Conservation (phyloP, 176 grass and related monocot species). For the Lolium rigidum region DNA sequence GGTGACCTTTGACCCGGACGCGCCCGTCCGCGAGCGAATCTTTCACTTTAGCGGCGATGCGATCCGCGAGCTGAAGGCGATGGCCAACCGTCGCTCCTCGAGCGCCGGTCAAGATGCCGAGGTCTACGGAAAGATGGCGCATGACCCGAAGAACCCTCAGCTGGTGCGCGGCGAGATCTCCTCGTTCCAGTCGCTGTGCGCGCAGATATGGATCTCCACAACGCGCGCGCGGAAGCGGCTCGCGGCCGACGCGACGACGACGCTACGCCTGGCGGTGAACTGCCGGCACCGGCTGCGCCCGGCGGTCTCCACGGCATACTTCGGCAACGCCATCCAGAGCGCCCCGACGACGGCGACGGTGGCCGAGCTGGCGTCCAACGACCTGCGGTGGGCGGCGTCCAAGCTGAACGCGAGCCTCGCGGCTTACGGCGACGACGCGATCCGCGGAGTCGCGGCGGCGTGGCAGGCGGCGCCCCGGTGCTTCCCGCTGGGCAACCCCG, state of each 20-base stretch:
- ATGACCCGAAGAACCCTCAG: conserved; percentile 59
- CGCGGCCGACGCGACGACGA: conserved; percentile 54
- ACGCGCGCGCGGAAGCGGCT: conserved; percentile 74
- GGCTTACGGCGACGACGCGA: conserved; percentile 59
- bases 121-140: conserved; percentile 74
- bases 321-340: conserved; percentile 99
- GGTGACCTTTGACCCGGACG: conserved; percentile 78
- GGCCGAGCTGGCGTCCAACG: conserved; percentile 61
- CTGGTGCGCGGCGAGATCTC: conserved; percentile 60
- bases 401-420: conserved; percentile 67
- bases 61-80: conserved; percentile 72
- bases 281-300: conserved; percentile 86
- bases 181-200: conserved; percentile 89
- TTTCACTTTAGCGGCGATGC: conserved; percentile 77
- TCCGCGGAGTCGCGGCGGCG: conserved; percentile 53
- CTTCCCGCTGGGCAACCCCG: conserved; percentile 96
- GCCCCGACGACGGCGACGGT: conserved; percentile 67
- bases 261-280: conserved; percentile 94
- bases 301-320: conserved; percentile 62
- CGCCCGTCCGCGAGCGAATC: conserved; percentile 75
- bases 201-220: conserved; percentile 73
- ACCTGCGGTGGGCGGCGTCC: conserved; percentile 65
- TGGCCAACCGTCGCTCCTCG: conserved; percentile 48
- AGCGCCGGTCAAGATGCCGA: conserved; percentile 42
- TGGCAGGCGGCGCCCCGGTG: conserved; percentile 85